These are phyloP conservation scores for Diacronema lutheri DNA, from an alignment of 78 protist genomes.

Conservation along the genomic window DNA sequence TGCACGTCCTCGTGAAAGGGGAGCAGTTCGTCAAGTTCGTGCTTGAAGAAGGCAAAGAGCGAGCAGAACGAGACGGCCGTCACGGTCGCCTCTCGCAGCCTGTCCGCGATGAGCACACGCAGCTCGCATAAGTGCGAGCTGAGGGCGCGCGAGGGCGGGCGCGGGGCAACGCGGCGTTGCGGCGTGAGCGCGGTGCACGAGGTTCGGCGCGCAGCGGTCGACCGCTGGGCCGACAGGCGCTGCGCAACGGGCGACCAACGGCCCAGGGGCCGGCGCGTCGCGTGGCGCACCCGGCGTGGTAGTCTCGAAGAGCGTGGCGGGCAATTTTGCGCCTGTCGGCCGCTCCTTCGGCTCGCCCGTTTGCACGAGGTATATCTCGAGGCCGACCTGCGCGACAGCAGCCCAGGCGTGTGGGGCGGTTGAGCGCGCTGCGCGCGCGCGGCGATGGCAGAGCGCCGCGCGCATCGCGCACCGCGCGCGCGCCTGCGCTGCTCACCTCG, in stretches of 20 bases:
- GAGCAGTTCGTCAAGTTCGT: not conserved
- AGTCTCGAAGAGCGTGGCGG: not conserved
- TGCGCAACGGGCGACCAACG: too few relatives aligned
- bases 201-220: too few relatives aligned
- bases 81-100: not conserved
- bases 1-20: not conserved
- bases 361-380: not conserved
- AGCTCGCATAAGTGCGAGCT: not conserved
- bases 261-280: too few relatives aligned
- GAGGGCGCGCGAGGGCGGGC: too few relatives aligned
- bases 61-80: not conserved
- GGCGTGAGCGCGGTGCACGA: too few relatives aligned
- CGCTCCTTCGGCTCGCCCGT: not conserved
- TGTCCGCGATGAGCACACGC: not conserved
- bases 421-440: too few relatives aligned
- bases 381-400: not conserved
- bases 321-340: too few relatives aligned
- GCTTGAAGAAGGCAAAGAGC: not conserved
- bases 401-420: too few relatives aligned
- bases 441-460: too few relatives aligned
- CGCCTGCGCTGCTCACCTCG: not conserved
- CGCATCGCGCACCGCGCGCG: too few relatives aligned
- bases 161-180: too few relatives aligned
- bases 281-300: not conserved
- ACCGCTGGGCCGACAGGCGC: too few relatives aligned